Percentiles rank a stretch among this genome's conserved stretches.
Evolutionary conservation across 805 yeast genomes (phyloP).

Genomic region (Myxozyma geophila): DNA sequence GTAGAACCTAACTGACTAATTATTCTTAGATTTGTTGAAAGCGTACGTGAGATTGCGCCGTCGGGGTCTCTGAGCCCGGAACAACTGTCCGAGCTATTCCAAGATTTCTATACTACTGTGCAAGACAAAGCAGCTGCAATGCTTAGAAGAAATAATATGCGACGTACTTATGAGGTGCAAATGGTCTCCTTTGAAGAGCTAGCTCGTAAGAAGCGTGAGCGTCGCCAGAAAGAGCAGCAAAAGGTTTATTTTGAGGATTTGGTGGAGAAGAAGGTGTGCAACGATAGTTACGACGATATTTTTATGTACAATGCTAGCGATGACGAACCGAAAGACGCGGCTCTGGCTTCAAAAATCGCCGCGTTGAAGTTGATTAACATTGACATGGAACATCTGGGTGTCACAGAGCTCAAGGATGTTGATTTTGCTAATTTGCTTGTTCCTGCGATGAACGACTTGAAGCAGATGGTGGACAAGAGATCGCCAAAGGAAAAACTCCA

Average conservation of each 20-base stretch:
- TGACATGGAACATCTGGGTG: conserved; percentile 43
- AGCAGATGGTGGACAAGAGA: conserved; percentile 40
- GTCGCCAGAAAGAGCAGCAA: conserved; percentile 39
- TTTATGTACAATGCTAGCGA: conserved; percentile 42
- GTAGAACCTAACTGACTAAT: background rate
- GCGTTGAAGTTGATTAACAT: conserved; percentile 40
- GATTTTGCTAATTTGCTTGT: conserved; percentile 23
- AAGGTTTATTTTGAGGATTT: conserved; percentile 41
- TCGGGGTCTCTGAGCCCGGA: conserved; percentile 45
- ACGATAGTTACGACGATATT: conserved; percentile 44
- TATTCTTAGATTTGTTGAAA: conserved; percentile 30
- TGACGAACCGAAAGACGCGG: conserved; percentile 40
- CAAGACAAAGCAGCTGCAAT: conserved; percentile 40
- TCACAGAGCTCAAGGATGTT: conserved; percentile 34
- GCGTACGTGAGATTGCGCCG: conserved; percentile 46
- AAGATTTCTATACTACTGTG: conserved; percentile 47
- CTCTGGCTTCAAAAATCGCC: conserved; percentile 41
- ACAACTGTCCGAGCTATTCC: conserved; percentile 49
- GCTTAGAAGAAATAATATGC: conserved; percentile 35
- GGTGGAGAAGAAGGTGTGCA: conserved; percentile 47
- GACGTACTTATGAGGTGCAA: conserved; percentile 43
- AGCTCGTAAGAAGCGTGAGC: conserved; percentile 42
- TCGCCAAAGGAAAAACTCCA: conserved; percentile 47
- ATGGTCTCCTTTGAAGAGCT: conserved; percentile 45
- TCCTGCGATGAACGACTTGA: conserved; percentile 29